Base-by-base conservation (phyloP, 352 stramenopile genomes). In the Phytopythium montanum region DNA sequence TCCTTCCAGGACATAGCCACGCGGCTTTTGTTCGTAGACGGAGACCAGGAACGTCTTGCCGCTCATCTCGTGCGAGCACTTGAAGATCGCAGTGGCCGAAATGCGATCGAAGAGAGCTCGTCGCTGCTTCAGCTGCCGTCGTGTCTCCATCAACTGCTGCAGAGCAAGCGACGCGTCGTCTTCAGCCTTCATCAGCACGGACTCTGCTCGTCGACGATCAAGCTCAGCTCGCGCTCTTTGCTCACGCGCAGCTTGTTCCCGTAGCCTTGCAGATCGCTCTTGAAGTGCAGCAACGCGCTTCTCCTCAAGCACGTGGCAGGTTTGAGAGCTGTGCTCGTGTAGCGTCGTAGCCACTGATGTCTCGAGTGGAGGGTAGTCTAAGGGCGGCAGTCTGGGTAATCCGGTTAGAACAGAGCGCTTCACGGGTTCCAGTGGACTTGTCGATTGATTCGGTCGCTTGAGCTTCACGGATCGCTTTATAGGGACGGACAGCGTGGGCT, bases 131-230 rank as follows among this genome's bases (percentile, higher is more conserved):
- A 76, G 18, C 9, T 45, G 39, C 25, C 33, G 28, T 31, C 50
- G 72, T 33, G 29, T 50, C 19, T 53, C 60, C n/a, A 39, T 16
- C 31, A 66, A 65, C 2, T 14, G 50, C 54, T 87, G 76, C 1
- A 72, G 18, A 10, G 57, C 25, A 23, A 44, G 61, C 14, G 75
- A 61, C 6, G 65, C 60, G 5, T 38, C 42, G 41, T 86, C 79
- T 66, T 87, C 79, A 21, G 56, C 46, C 49, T 75, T 85, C 79
- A 89, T 87, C 1, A 59, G 53, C 10, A 71, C 65, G 52, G 66
- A 78, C 65, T 86, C 79, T n/a, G 61, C 56, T 23, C 76, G 70
- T 18, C 69, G 62, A 5, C 51, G 62, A 28, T 87, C 64, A 23
- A 83, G 50, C 16, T 65, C 29, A 31, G 26, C 3, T 69, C 50